phyloP scores from a whole-genome alignment of 768 basidiomycete species.

The Naematelia encephala region DNA sequence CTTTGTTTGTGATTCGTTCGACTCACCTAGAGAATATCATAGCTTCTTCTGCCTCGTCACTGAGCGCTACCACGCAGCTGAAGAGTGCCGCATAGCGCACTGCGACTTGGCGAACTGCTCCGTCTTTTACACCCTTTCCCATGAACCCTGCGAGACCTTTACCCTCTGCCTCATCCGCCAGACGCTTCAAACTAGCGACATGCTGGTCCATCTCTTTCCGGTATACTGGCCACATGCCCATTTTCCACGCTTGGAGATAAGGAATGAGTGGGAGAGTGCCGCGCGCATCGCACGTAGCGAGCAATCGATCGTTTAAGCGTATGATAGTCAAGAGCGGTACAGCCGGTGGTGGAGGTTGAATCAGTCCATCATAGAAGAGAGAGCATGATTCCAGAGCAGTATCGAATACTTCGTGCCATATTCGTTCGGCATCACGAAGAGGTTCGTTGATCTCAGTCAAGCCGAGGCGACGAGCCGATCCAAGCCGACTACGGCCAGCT shows the following conservation, averaged over 20 bases:
- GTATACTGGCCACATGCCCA: slow-evolving; percentile 91
- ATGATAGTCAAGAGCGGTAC: slow-evolving; percentile 85
- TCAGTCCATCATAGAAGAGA: slow-evolving; percentile 65
- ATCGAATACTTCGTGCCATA: slow-evolving; percentile 93
- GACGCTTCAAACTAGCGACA: slow-evolving; percentile 72
- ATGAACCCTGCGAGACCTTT: slow-evolving; percentile 50
- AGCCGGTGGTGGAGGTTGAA: slow-evolving; percentile 65
- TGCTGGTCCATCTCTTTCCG: slow-evolving; percentile 84
- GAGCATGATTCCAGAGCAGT: slow-evolving; percentile 83
- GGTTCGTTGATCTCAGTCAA: slow-evolving; percentile 15
- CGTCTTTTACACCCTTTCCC: slow-evolving; percentile 65
- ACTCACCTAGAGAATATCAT: slow-evolving; percentile 94
- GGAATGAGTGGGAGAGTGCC: slow-evolving; percentile 74
- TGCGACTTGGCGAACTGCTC: slow-evolving; percentile 66
- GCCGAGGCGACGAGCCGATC: background rate
- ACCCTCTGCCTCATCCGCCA: slow-evolving; percentile 65
- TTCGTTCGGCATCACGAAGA: slow-evolving; percentile 46
- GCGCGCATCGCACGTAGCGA: slow-evolving; percentile 70
- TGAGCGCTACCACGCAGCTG: slow-evolving; percentile 74
- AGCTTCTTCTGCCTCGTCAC: slow-evolving; percentile 80
- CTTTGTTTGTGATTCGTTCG: too few relatives aligned
- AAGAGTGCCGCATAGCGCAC: slow-evolving; percentile 75
- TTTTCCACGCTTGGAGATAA: slow-evolving; percentile 72
- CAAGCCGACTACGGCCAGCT: slow-evolving; percentile 12
- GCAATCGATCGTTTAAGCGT: slow-evolving; percentile 76